These are phyloP conservation scores for Cryptococcus amylolentus DNA, from an alignment of 1,284 basidiomycete genomes.

Conservation along the genomic window DNA sequence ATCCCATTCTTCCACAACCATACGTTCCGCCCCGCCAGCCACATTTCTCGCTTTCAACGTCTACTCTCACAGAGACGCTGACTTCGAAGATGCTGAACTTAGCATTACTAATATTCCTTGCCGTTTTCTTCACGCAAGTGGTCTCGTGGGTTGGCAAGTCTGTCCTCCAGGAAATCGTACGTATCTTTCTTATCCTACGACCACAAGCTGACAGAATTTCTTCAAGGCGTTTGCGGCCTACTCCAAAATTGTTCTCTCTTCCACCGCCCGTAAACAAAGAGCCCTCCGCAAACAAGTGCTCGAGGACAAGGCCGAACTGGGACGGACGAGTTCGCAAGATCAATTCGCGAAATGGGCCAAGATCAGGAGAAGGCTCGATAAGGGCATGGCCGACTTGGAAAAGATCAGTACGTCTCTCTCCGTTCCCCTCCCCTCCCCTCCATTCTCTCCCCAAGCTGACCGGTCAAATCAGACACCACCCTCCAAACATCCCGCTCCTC, in stretches of 20 bases:
- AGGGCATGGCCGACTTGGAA: constrained; percentile 89
- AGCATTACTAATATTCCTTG: constrained; percentile 70
- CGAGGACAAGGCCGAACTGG: constrained; percentile 74
- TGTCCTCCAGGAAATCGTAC: constrained; percentile 70
- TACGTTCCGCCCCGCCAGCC: no score
- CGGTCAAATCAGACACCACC: constrained; percentile 59
- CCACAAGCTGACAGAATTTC: background rate
- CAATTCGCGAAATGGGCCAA: constrained; percentile 99
- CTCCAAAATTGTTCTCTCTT: constrained; percentile 61
- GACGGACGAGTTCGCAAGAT: constrained; percentile 89
- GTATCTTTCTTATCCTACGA: constrained; percentile 41
- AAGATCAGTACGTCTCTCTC: constrained; percentile 69
- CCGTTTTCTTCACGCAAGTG: constrained; percentile 75
- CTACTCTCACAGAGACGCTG: no score
- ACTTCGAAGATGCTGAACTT: constrained; percentile 44
- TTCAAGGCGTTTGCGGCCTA: constrained; percentile 66
- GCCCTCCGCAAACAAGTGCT: constrained; percentile 73
- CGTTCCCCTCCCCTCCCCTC: background rate
- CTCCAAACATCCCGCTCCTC: constrained; percentile 62
- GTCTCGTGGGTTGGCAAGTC: constrained; percentile 83
- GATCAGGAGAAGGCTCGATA: constrained; percentile 83
- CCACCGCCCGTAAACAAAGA: constrained; percentile 58
- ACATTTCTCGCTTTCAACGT: no score
- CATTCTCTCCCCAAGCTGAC: background rate
- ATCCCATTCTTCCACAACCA: no score